phyloP scores from a whole-genome alignment of 345 rosid species.

The Citrus glauca region DNA sequence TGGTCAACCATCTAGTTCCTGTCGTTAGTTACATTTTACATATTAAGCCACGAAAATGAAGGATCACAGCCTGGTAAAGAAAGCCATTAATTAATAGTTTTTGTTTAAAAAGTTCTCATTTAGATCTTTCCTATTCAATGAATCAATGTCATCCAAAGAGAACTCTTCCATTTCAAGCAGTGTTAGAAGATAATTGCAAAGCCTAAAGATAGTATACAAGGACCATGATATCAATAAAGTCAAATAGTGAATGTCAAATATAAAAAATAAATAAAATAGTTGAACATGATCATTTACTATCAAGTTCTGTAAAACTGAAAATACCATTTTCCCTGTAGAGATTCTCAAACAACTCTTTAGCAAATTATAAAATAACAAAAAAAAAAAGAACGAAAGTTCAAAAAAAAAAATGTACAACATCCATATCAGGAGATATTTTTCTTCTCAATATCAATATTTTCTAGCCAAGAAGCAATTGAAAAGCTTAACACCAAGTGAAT shows the following conservation, averaged over 20 bases:
- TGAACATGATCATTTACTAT: neutral
- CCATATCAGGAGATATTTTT: neutral
- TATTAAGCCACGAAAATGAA: neutral
- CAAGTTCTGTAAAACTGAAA: neutral
- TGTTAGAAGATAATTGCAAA: neutral
- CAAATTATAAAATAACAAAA: neutral
- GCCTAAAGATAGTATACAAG: neutral
- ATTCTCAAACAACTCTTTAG: neutral
- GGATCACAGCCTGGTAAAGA: constrained; percentile 2
- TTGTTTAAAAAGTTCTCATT: neutral
- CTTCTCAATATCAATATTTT: neutral
- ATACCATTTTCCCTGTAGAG: neutral
- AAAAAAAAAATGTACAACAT: neutral
- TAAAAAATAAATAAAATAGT: neutral
- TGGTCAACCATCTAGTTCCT: constrained; percentile 14
- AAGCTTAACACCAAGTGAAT: neutral
- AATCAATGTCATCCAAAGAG: neutral
- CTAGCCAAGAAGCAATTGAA: neutral
- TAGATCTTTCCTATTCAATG: no score
- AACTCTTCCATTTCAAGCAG: neutral
- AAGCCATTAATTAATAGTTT: neutral
- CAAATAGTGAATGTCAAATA: neutral
- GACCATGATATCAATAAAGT: neutral
- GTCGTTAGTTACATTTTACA: constrained; percentile 9
- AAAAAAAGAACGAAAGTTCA: neutral